Evolutionary conservation across 768 basidiomycete species (phyloP).

Genomic region (Mycena galopus): DNA sequence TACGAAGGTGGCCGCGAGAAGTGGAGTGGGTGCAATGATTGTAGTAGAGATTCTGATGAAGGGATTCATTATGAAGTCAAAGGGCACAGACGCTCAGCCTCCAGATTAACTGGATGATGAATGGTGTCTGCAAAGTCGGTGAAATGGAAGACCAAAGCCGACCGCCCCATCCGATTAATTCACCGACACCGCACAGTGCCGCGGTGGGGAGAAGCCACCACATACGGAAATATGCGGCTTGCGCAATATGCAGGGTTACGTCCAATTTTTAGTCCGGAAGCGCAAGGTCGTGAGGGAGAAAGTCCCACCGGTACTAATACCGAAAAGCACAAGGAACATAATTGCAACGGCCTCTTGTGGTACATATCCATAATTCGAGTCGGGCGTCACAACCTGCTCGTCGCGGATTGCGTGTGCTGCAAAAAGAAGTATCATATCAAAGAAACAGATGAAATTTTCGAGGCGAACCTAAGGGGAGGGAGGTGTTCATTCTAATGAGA

Average conservation of each 20-base stretch:
- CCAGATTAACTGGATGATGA: background rate
- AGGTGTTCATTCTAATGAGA: too few relatives aligned
- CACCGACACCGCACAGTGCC: constrained; percentile 52
- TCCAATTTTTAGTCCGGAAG: background rate
- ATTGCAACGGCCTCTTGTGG: constrained; percentile 2
- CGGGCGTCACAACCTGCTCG: background rate
- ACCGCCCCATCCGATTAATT: too few relatives aligned
- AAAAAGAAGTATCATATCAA: too few relatives aligned
- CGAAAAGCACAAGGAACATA: constrained; percentile 45
- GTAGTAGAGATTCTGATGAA: constrained; percentile 54
- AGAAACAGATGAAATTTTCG: too few relatives aligned
- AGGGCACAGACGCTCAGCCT: too few relatives aligned
- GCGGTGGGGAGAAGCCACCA: constrained; percentile 69
- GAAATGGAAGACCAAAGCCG: too few relatives aligned
- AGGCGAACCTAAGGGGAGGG: too few relatives aligned
- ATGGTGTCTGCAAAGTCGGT: background rate
- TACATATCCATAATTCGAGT: constrained; percentile 12
- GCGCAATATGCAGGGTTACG: constrained; percentile 60
- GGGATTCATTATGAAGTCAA: too few relatives aligned
- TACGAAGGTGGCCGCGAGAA: constrained; percentile 69
- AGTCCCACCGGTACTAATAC: constrained; percentile 52
- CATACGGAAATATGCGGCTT: constrained; percentile 56
- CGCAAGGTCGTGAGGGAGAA: background rate
- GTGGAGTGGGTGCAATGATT: constrained; percentile 68
- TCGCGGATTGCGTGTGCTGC: background rate